Base-by-base conservation (phyloP, 2,329 filamentous ascomycete genomes). In the Fusarium chaquense region DNA sequence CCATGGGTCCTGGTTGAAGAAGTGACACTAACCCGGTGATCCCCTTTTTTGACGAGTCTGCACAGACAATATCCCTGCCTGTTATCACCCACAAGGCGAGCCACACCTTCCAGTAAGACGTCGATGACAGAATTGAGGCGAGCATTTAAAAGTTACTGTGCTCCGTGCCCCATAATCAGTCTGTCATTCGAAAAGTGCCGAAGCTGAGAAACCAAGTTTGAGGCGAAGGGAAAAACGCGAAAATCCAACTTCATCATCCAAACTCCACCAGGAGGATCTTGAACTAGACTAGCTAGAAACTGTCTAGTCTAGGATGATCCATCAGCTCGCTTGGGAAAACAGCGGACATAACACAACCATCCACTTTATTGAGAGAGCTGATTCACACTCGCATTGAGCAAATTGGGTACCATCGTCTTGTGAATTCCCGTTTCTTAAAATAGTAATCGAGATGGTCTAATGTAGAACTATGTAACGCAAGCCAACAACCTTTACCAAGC, bases 401-500 rank as follows among this genome's bases (percentile, higher is more conserved):
- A 16, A 24, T 24, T 43, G 8, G 40, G 13, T 16, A 16, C 28
- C 15, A 18, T 20, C 20, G 20, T 18, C 15, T 46, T 12, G 6
- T 45, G 6, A 6, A 28, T 32, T 30, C 16, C 15, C 15, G n/a
- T 20, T 15, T 16, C 20, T 32, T 16, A 5, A 40, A 12, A n/a
- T 40, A 10, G 41, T 44, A 18, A 5, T 44, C 13, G 12, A 32
- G 18, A 32, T 15, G 6, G 5, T 32, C 18, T 26, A 13, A 20
- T 13, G 5, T 20, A 11, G 12, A 46, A 46, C 28, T 32, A 20
- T 16, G 12, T 4, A 13, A 40, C 12, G 8, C 13, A 4, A n/a
- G 6, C n/a, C n/a, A 22, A 11, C 18, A 10, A 11, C 13, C 47
- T 10, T 38, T 70, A 87, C 85, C 85, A 87, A 0, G 85, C 83